Evolutionary conservation across 257 asterid genomes (phyloP).

Genomic region (Nicotiana noctiflora): DNA sequence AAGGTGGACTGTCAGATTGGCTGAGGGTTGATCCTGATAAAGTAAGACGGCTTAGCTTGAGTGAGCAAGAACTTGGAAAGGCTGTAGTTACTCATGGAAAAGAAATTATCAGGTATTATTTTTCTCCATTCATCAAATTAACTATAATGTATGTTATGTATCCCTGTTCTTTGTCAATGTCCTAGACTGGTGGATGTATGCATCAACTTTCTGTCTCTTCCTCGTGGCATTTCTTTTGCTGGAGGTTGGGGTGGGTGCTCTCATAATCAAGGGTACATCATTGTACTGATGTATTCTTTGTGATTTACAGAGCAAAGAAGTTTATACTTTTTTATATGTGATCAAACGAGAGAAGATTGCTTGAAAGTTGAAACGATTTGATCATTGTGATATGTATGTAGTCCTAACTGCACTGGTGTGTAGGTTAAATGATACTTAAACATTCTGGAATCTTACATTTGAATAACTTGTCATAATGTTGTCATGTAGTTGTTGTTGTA

Average conservation of each 20-base stretch:
- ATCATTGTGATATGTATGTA: background rate
- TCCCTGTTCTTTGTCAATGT: background rate
- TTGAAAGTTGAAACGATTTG: background rate
- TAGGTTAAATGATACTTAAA: background rate
- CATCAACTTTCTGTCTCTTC: background rate
- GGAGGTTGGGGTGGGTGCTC: background rate
- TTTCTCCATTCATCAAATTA: background rate
- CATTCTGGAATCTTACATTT: background rate
- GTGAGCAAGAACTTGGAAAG: conserved; percentile 55
- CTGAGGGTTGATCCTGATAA: conserved; percentile 39
- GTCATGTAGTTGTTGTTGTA: background rate
- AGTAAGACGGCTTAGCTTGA: conserved; percentile 73
- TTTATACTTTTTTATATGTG: background rate
- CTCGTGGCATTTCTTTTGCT: background rate
- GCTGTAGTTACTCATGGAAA: conserved; percentile 35
- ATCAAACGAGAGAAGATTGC: background rate
- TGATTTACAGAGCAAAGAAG: background rate
- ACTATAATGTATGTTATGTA: background rate
- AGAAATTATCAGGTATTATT: conserved; percentile 50
- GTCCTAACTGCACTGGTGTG: background rate
- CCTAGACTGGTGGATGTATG: background rate
- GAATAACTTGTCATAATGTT: background rate
- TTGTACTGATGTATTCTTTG: background rate
- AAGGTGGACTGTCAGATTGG: conserved; percentile 53
- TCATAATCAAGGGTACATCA: background rate